These are phyloP conservation scores for Neophaeococcomyces aloes DNA, from an alignment of 2,329 filamentous ascomycete genomes.

Conservation along the genomic window DNA sequence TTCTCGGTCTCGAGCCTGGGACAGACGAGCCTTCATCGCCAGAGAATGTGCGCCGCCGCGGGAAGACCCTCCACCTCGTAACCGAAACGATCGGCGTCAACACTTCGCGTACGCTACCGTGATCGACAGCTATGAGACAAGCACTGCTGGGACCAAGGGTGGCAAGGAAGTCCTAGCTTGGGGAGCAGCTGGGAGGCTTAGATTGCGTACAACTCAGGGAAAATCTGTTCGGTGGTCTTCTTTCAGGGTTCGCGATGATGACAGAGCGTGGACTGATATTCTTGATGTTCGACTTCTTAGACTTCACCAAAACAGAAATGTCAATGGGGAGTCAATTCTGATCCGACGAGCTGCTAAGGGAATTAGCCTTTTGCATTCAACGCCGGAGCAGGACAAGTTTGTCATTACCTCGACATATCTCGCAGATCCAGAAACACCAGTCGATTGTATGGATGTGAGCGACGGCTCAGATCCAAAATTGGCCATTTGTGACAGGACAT, in stretches of 20 bases:
- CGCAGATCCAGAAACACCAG: conserved; percentile 18
- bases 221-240: conserved; percentile 25
- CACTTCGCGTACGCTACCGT: conserved; percentile 48
- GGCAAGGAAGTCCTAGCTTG: conserved; percentile 48
- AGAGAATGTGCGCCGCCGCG: conserved; percentile 39
- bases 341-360: conserved; percentile 48
- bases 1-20: conserved; percentile 47
- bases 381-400: conserved; percentile 30
- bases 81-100: conserved; percentile 29
- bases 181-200: conserved; percentile 49
- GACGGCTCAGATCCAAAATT: conserved; percentile 34
- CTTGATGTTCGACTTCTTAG: conserved; percentile 45
- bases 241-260: conserved; percentile 17
- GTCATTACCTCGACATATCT: conserved; percentile 23
- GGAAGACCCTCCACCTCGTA: no score
- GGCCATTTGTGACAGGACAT: conserved; percentile 41
- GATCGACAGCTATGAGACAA: conserved; percentile 47
- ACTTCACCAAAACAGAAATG: conserved; percentile 28
- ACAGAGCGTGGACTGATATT: conserved; percentile 44
- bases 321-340: conserved; percentile 38
- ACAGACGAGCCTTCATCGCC: conserved; percentile 46
- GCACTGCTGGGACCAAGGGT: conserved; percentile 32
- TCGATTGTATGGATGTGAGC: conserved; percentile 41
- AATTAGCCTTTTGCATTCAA: conserved; percentile 25
- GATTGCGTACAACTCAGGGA: conserved; percentile 40